Evolutionary conservation across 257 asterid genomes (phyloP), one percentile per base, ranked within the genome.

Genomic region (Przewalskia tangutica): DNA sequence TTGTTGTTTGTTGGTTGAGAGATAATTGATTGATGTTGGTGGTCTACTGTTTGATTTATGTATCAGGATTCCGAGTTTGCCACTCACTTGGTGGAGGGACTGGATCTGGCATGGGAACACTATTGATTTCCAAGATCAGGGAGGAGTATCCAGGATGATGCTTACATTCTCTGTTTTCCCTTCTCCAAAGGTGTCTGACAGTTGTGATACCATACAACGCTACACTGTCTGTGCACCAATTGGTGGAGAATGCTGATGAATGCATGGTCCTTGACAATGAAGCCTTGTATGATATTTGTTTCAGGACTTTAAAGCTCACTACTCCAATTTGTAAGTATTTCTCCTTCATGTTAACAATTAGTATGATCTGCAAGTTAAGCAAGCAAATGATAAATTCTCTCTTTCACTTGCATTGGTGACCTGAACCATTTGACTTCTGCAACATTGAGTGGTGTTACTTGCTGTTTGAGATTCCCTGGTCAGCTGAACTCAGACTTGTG

Each of bases 261-360:
- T 91, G 95, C 87, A 91, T 89, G 95, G 95, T 91, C 84, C 92
- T 91, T 38, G 93, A 91, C 84, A 91, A 89, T 13, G 95, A 91
- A 86, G 95, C 95, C 7, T 88, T 91, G 6, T 91, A 91, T 27
- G 95, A 91, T 76, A 89, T 89, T 71, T 91, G 95, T 77, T 89
- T 91, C 88, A 79, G 93, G 82, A 91, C 95, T 34, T 89, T 91
- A 87, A 91, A 91, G 86, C 93, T 91, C 85, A 89, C 86, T 82
- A 91, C 93, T 56, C 95, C 95, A 32, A 91, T 90, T 87, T 91
- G 93, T 91, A 55, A 88, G 92, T 68, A 83, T 20, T 6, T 36
- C 51, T 27, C 38, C 17, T 66, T 81, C 0, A 17, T 36, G 38
- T 44, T 82, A 44, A 11, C 48, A 32, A 34, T 5, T 23, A 73